Evolutionary conservation across 2,329 filamentous ascomycete genomes (phyloP).

Genomic region (Paramyrothecium roridum): DNA sequence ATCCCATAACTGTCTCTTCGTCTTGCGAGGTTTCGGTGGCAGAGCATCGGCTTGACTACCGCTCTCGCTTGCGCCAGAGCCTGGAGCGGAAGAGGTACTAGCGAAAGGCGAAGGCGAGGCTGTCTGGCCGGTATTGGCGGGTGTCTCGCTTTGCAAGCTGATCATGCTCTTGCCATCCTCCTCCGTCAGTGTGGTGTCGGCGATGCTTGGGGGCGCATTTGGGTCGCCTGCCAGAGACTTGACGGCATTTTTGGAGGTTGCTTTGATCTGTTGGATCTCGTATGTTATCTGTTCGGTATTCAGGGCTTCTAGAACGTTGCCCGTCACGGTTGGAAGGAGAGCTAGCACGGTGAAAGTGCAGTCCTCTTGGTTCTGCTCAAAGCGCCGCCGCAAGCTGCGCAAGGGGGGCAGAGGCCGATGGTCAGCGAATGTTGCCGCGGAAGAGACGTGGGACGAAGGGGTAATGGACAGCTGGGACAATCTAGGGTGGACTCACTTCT

Average conservation of each 20-base stretch:
- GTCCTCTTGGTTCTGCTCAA: constrained; percentile 98
- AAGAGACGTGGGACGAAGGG: too few species aligned
- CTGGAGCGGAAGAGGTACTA: constrained; percentile 17
- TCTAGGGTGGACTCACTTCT: constrained; percentile 94
- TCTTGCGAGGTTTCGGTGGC: constrained; percentile 58
- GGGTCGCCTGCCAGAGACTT: constrained; percentile 53
- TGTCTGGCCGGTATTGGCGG: constrained; percentile 77
- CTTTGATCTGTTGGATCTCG: constrained; percentile 92
- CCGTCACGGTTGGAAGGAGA: constrained; percentile 84
- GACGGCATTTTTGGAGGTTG: constrained; percentile 49
- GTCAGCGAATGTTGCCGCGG: background rate
- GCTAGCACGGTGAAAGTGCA: constrained; percentile 98
- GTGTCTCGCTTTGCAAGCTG: constrained; percentile 78
- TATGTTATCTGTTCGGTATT: constrained; percentile 91
- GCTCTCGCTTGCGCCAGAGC: background rate
- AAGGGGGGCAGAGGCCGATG: background rate
- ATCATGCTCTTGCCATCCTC: constrained; percentile 77
- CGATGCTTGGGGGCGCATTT: constrained; percentile 56
- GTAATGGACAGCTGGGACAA: background rate
- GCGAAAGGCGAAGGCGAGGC: constrained; percentile 51
- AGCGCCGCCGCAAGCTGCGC: constrained; percentile 83
- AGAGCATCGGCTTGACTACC: constrained; percentile 21
- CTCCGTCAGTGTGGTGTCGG: constrained; percentile 72
- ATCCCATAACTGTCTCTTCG: constrained; percentile 93
- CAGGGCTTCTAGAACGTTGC: constrained; percentile 82